Evolutionary conservation across 1,139 yeast species (phyloP).

Genomic region (Kodamaea suecica): DNA sequence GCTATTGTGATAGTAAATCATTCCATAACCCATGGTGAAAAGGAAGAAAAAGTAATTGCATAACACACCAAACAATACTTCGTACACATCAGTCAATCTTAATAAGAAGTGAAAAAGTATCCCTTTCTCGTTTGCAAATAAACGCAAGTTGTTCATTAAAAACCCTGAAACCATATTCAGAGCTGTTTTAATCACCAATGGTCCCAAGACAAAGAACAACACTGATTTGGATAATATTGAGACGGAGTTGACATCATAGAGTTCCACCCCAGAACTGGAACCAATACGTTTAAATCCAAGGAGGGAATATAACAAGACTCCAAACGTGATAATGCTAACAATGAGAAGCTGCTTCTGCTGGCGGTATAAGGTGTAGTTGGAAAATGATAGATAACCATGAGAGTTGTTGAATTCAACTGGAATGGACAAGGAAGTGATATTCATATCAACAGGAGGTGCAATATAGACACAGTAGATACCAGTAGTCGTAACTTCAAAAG

Average conservation of each 20-base stretch:
- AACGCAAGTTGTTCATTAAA: conserved; percentile 18
- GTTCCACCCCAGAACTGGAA: conserved; percentile 29
- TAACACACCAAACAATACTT: conserved; percentile 9
- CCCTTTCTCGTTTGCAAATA: conserved; percentile 4
- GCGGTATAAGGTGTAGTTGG: conserved; percentile 20
- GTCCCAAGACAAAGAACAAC: conserved; percentile 29
- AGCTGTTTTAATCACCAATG: conserved; percentile 17
- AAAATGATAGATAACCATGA: conserved; percentile 28
- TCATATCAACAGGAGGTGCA: conserved; percentile 22
- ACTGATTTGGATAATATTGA: conserved; percentile 33
- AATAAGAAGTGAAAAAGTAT: conserved; percentile 2
- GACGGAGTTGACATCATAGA: conserved; percentile 29
- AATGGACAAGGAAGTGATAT: conserved; percentile 13
- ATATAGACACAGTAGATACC: conserved; percentile 38
- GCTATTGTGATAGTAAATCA: conserved; percentile 30
- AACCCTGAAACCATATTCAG: conserved; percentile 15
- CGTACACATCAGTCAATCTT: conserved; percentile 8
- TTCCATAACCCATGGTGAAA: conserved; percentile 43
- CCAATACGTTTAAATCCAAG: conserved; percentile 11
- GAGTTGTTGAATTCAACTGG: conserved; percentile 24
- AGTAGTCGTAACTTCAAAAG: conserved; percentile 20
- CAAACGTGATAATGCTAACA: conserved; percentile 19
- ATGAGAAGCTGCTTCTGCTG: conserved; percentile 18
- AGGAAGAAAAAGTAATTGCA: conserved; percentile 20
- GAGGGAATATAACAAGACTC: conserved; percentile 26